Percentiles rank a stretch among this genome's conserved stretches.
Evolutionary conservation across 1,139 yeast species (phyloP).

Genomic region (Hanseniaspora uvarum): DNA sequence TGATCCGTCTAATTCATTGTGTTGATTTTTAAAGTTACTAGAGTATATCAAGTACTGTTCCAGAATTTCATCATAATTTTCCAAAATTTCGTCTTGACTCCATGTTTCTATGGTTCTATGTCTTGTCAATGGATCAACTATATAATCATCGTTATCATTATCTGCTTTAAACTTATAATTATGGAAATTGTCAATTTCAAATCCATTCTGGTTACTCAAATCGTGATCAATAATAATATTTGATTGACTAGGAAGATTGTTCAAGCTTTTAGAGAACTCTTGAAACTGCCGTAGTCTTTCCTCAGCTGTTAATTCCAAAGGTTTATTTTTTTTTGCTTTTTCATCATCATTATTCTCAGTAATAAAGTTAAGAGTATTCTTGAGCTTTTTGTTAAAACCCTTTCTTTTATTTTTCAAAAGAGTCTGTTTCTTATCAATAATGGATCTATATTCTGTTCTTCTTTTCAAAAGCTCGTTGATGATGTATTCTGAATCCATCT

Average conservation of each 20-base stretch:
- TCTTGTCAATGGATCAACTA: not conserved
- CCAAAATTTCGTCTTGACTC: slow-evolving; percentile 14
- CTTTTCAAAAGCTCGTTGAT: slow-evolving; percentile 15
- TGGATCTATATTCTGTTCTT: slow-evolving; percentile 13
- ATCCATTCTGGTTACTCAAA: not conserved
- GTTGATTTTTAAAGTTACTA: not conserved
- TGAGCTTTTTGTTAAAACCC: not conserved
- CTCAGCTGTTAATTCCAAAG: not conserved
- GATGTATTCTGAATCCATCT: slow-evolving; percentile 17
- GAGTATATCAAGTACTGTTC: slow-evolving; percentile 10
- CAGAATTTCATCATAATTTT: slow-evolving; percentile 14
- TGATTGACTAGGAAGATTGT: not conserved
- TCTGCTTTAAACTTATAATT: slow-evolving; percentile 10
- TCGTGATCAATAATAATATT: not conserved
- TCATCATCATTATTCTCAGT: not conserved
- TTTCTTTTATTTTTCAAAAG: not conserved
- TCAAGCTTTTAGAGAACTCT: slow-evolving; percentile 3
- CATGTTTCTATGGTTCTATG: slow-evolving; percentile 1
- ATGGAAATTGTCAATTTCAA: slow-evolving; percentile 12
- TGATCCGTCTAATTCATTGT: not conserved
- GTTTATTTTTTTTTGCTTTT: not conserved
- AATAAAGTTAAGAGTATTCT: not conserved
- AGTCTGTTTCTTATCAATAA: slow-evolving; percentile 4
- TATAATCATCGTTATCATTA: not conserved
- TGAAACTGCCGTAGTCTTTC: slow-evolving; percentile 15